phyloP scores from a whole-genome alignment of 2,329 filamentous ascomycete species.

The Rutstroemia sp. region DNA sequence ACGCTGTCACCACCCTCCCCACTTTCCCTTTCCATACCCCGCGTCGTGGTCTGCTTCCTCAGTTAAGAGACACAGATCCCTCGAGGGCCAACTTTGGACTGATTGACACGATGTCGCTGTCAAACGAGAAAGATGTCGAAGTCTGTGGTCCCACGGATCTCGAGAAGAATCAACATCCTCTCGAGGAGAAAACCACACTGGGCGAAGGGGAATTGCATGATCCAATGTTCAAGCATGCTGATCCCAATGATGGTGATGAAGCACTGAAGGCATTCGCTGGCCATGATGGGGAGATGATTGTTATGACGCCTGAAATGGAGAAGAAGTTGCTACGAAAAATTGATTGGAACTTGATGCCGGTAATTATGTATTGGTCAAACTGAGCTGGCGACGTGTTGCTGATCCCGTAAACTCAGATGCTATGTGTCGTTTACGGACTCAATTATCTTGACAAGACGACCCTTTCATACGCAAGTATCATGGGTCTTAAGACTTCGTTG shows the following conservation, averaged over 20 bases:
- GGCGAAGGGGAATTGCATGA: constrained; percentile 17
- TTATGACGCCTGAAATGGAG: constrained; percentile 35
- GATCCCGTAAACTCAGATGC: constrained; percentile 29
- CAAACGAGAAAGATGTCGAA: not conserved
- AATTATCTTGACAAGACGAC: constrained; percentile 46
- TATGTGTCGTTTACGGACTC: constrained; percentile 51
- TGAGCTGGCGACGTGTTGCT: not conserved
- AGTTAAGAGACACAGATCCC: no score
- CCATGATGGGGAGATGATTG: constrained; percentile 31
- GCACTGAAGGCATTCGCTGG: constrained; percentile 36
- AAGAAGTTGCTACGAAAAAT: constrained; percentile 38
- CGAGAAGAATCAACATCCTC: constrained; percentile 16
- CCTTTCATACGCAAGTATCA: constrained; percentile 41
- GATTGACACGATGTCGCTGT: not conserved
- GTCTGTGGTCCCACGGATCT: not conserved
- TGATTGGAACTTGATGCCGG: constrained; percentile 39
- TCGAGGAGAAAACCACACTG: constrained; percentile 12
- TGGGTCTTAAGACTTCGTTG: constrained; percentile 40
- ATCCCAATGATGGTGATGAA: constrained; percentile 36
- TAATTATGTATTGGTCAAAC: constrained; percentile 9
- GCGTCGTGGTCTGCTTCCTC: no score
- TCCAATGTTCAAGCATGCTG: constrained; percentile 30
- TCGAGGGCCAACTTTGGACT: not conserved
- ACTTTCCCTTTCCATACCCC: not conserved
- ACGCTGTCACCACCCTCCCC: no score